Conservation (phyloP, 1,284 basidiomycete genomes). For the Pseudozyma tsukubaensis region DNA sequence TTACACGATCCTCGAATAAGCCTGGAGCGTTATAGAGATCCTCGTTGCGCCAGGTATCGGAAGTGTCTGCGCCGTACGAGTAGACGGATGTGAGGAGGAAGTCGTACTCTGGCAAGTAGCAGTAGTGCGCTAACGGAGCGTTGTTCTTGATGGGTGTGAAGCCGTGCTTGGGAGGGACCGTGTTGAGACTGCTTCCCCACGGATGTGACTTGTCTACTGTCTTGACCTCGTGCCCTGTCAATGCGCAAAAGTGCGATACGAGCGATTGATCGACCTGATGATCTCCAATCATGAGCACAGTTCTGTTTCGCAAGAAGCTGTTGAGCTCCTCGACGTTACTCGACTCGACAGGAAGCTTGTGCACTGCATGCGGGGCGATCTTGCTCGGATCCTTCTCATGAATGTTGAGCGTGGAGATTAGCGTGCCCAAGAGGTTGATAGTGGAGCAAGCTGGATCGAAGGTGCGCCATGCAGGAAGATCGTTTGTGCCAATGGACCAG, state of each 20-base stretch:
- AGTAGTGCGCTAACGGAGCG: slow-evolving; percentile 68
- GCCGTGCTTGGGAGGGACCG: slow-evolving; percentile 46
- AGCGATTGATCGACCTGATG: slow-evolving; percentile 67
- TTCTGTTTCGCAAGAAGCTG: slow-evolving; percentile 66
- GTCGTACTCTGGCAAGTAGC: slow-evolving; percentile 69
- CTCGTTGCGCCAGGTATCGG: slow-evolving; percentile 66
- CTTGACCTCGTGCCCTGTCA: slow-evolving; percentile 66
- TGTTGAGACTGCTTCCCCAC: slow-evolving; percentile 57
- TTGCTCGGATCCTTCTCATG: slow-evolving; percentile 27
- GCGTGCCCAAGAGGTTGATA: slow-evolving; percentile 35
- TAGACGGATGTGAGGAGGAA: slow-evolving; percentile 69
- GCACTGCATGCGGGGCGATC: slow-evolving; percentile 36
- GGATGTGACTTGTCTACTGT: slow-evolving; percentile 66
- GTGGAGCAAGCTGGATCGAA: slow-evolving; percentile 53
- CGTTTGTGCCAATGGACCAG: slow-evolving; percentile 43
- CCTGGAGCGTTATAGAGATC: slow-evolving; percentile 67
- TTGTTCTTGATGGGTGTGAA: slow-evolving; percentile 51
- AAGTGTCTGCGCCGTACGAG: slow-evolving; percentile 69
- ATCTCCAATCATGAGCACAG: slow-evolving; percentile 70
- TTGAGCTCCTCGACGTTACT: slow-evolving; percentile 44
- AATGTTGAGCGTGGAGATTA: slow-evolving; percentile 42
- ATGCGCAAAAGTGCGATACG: slow-evolving; percentile 68
- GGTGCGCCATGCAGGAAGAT: slow-evolving; percentile 52
- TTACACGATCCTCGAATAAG: slow-evolving; percentile 68
- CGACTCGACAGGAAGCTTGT: slow-evolving; percentile 6